Evolutionary conservation across 176 grass and related monocot genomes (phyloP), one percentile per base, ranked within the genome.

Genomic region (Triticum monococcum): DNA sequence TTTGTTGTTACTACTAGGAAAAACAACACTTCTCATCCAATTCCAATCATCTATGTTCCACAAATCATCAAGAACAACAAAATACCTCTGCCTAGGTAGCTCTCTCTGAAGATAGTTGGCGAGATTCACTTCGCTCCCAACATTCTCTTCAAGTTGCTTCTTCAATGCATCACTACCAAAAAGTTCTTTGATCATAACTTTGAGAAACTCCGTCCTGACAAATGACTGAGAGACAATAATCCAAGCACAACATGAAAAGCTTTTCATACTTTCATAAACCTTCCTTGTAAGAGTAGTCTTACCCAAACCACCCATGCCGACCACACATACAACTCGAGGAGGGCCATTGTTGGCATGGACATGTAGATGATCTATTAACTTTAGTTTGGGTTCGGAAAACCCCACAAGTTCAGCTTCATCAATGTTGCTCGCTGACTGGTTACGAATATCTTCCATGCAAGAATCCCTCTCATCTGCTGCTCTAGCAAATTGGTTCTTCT

Each of bases 1-100:
- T 41, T 11, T 41, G 40, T 41, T 41, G 9, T 41, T 41, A 41
- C 0, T 41, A 11, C 2, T 41, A 3, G 40, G 40, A 11, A 41
- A 41, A 41, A 3, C 40, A 41, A 41, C 2, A 31, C 0, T 12
- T 12, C 7, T 0, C 4, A 33, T 22, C 3, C 18, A 18, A 5
- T 63, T 56, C 81, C 68, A 78, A 3, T 7, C 86, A 20, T 66
- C 2, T 5, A 24, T 63, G 12, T 0, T 37, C 86, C 86, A 83
- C 13, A 83, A 28, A 68, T 88, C 86, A 77, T 88, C 86, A 78
- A 88, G 32, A 68, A 88, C 46, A 75, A 88, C 25, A 63, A 88
- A 56, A 18, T 83, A 88, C 79, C 70, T 84, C 9, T 41, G 43
- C 0, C 30, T 1, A 1, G 5, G 5, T 1, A 83, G 31, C 8